Evolutionary conservation across 805 yeast genomes (phyloP), one percentile per base, ranked within the genome.

Genomic region (Pichia manshurica): DNA sequence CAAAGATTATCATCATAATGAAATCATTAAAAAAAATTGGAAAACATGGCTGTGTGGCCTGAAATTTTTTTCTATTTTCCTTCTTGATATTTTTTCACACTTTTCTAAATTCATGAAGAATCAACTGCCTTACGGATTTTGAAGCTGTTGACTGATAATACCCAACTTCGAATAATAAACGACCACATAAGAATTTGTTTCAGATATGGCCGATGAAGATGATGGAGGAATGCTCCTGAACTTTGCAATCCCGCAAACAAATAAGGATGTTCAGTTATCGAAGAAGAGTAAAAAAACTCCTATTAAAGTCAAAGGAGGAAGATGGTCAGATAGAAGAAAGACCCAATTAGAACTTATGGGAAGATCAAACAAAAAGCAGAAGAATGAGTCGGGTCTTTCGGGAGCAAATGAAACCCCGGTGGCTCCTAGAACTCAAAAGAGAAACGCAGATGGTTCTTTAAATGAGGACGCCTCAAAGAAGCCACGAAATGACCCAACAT

Each of bases 151-250:
- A n/a, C n/a, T n/a, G n/a, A n/a, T n/a, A n/a, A n/a, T n/a, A n/a
- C n/a, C n/a, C n/a, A n/a, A n/a, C n/a, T n/a, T n/a, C n/a, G n/a
- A n/a, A n/a, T n/a, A n/a, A n/a, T n/a, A n/a, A n/a, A n/a, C n/a
- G n/a, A n/a, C n/a, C n/a, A n/a, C n/a, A n/a, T n/a, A 29, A 29
- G 13, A 29, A 29, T 13, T 29, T 29, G 9, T 13, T 8, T 10
- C n/a, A 17, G 28, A 31, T 3, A 49, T 49, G 52, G 13, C 57
- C 53, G 64, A 59, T 25, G 52, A 48, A 1, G 53, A 52, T 59
- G 93, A 82, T 64, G 87, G 87, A 2, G 87, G 87, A 2, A 58
- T 90, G 66, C 66, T 90, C 57, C 63, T 91, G 58, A 91, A 91
- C 62, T 82, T 91, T 59, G 76, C 82, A 25, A 59, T 54, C 10